Evolutionary conservation across 768 basidiomycete genomes (phyloP), one percentile per base, ranked within the genome.

Genomic region (Russula ochroleuca): DNA sequence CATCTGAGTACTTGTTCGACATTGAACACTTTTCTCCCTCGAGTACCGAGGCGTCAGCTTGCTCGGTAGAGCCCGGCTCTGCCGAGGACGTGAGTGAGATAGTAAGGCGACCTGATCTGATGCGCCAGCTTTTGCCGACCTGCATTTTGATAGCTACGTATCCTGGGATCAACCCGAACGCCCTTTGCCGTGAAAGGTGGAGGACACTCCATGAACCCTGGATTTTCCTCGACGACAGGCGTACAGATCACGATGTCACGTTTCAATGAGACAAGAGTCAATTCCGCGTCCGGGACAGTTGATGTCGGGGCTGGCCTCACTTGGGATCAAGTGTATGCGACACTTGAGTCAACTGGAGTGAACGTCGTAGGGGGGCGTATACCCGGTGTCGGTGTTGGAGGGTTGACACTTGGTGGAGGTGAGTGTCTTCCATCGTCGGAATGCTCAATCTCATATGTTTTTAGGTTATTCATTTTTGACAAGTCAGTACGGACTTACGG

Each of bases 51-150:
- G 37, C 19, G 7, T 54, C 66, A 6, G 23, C 40, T 2, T 68
- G 67, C 47, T 67, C 65, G 2, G 67, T 68, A 3, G 67, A 68
- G 47, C 65, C 67, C 0, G 66, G 67, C 8, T 63, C 55, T 1
- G 62, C 59, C 3, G 59, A 54, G 11, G 67, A 68, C 35, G 62
- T 68, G 23, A 56, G 65, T 37, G 28, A 41, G 33, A 65, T 68
- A 11, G 67, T 68, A 50, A 2, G 67, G 0, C 8, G 5, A 35
- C 7, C 13, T 21, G 1, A 70, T 15, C 62, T 66, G 33, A 69
- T 65, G n/a, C 35, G 15, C 21, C 0, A 11, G n/a, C 5, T 57
- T 21, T 14, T 7, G 13, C 52, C 2, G 35, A 53, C 33, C 2
- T 2, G 6, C 13, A 19, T 19, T 53, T 21, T 19, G 13, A 17